These are phyloP conservation scores for Zygoascus meyerae DNA, from an alignment of 1,139 yeast genomes.

Conservation along the genomic window DNA sequence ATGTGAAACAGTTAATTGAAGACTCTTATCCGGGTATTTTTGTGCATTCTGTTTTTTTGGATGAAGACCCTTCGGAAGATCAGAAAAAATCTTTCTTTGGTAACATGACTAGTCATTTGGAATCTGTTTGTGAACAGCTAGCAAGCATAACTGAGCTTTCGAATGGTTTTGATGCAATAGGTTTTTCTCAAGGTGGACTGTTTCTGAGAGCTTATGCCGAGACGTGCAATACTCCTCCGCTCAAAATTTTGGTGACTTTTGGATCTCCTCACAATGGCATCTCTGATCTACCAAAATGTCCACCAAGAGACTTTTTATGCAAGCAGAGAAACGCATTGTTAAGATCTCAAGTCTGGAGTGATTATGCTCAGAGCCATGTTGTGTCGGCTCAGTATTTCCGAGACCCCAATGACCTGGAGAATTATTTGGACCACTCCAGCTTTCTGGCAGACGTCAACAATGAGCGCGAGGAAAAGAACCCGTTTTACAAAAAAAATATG, in stretches of 20 bases:
- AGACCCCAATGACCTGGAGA: conserved; percentile 39
- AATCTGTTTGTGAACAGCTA: conserved; percentile 41
- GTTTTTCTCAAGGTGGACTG: conserved; percentile 80
- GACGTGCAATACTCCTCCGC: conserved; percentile 44
- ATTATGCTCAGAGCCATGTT: conserved; percentile 50
- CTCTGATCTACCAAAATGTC: conserved; percentile 61
- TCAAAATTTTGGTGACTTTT: conserved; percentile 58
- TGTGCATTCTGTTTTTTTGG: conserved; percentile 50
- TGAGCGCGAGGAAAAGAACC: conserved; percentile 39
- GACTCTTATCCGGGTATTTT: conserved; percentile 46
- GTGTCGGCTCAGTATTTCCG: conserved; percentile 77
- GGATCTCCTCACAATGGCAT: conserved; percentile 84
- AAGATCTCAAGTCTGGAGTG: conserved; percentile 57
- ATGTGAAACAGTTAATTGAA: conserved; percentile 42
- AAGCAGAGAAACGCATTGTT: conserved; percentile 48
- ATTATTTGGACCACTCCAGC: conserved; percentile 45
- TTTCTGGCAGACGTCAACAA: conserved; percentile 65
- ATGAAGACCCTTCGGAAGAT: conserved; percentile 48
- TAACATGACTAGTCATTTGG: conserved; percentile 42
- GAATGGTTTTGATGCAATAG: conserved; percentile 66
- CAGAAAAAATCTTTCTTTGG: conserved; percentile 55
- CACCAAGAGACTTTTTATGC: conserved; percentile 56
- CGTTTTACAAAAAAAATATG: conserved; percentile 42
- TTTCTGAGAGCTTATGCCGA: conserved; percentile 62
- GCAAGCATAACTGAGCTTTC: conserved; percentile 38